phyloP scores from a whole-genome alignment of 2,329 filamentous ascomycete genomes.

The Nigrograna mackinnonii region DNA sequence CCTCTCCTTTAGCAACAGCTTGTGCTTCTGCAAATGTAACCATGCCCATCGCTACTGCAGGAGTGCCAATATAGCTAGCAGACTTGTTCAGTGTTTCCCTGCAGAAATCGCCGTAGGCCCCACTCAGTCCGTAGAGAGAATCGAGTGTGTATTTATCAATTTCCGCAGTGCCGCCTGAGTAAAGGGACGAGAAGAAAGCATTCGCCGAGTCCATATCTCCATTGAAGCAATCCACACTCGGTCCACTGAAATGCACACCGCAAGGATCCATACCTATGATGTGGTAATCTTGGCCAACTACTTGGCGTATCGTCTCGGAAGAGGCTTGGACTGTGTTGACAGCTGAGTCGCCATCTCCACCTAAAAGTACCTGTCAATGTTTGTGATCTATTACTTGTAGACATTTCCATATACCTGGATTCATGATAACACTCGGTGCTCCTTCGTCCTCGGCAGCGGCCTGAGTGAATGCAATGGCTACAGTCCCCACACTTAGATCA shows the following conservation, averaged over 20 bases:
- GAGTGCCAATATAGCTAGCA: conserved; percentile 26
- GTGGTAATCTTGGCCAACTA: background rate
- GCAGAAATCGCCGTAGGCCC: background rate
- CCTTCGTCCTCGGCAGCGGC: too few relatives aligned
- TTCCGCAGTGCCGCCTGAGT: background rate
- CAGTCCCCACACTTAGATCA: too few relatives aligned
- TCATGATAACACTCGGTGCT: too few relatives aligned
- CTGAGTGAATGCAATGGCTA: too few relatives aligned
- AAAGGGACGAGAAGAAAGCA: background rate
- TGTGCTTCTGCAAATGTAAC: conserved; percentile 25
- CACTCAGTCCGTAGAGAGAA: background rate
- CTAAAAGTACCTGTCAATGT: too few relatives aligned
- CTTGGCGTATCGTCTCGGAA: too few relatives aligned
- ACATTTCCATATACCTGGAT: too few relatives aligned
- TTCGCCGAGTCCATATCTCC: too few relatives aligned
- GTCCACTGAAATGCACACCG: background rate
- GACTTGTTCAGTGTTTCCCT: background rate
- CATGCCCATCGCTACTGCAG: conserved; percentile 33
- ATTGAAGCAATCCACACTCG: background rate
- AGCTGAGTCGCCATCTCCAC: too few relatives aligned
- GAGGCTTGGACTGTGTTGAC: too few relatives aligned
- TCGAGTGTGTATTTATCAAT: background rate
- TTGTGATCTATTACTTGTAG: too few relatives aligned
- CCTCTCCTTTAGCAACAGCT: conserved; percentile 16
- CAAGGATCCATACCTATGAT: background rate